Percentiles rank a stretch among this genome's conserved stretches.
Conservation (phyloP, 2,329 filamentous ascomycete genomes). For the Pestalotiopsis sp. region DNA sequence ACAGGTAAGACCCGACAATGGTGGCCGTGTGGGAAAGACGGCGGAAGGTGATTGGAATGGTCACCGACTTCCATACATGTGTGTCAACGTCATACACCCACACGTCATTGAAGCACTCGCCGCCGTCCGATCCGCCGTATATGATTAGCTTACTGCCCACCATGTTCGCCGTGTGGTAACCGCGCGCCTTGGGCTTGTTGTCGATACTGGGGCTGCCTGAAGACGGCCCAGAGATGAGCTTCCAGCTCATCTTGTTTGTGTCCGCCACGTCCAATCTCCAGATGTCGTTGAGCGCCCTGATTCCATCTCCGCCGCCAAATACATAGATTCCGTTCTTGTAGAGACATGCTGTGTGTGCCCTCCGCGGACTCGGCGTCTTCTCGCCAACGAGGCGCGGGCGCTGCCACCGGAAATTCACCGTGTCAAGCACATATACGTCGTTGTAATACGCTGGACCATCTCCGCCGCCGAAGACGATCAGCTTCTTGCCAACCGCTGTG, state of each 20-base stretch:
- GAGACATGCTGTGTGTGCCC: slow-evolving; percentile 70
- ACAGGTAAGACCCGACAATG: slow-evolving; percentile 69
- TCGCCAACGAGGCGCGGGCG: slow-evolving; percentile 61
- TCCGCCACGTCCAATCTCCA: slow-evolving; percentile 72
- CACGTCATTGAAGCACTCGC: slow-evolving; percentile 71
- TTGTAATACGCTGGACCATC: slow-evolving; percentile 73
- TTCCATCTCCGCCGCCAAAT: slow-evolving; percentile 71
- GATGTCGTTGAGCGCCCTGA: slow-evolving; percentile 69
- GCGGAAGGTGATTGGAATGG: slow-evolving; percentile 60
- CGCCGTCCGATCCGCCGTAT: slow-evolving; percentile 68
- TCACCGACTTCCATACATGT: slow-evolving; percentile 58
- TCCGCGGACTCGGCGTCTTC: slow-evolving; percentile 57
- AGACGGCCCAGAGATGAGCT: slow-evolving; percentile 53
- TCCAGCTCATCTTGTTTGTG: slow-evolving; percentile 67
- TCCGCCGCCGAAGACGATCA: slow-evolving; percentile 69
- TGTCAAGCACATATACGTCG: slow-evolving; percentile 71
- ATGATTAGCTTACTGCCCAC: slow-evolving; percentile 72
- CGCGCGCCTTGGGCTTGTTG: slow-evolving; percentile 58
- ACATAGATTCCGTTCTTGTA: slow-evolving; percentile 72
- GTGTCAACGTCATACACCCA: slow-evolving; percentile 72
- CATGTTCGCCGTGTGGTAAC: slow-evolving; percentile 74
- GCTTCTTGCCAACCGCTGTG: slow-evolving; percentile 69
- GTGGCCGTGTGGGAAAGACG: slow-evolving; percentile 69
- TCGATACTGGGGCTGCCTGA: slow-evolving; percentile 19
- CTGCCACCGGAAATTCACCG: slow-evolving; percentile 67